These are phyloP conservation scores for Corniculantispora saksenae DNA, from an alignment of 2,329 filamentous ascomycete species.

Conservation along the genomic window DNA sequence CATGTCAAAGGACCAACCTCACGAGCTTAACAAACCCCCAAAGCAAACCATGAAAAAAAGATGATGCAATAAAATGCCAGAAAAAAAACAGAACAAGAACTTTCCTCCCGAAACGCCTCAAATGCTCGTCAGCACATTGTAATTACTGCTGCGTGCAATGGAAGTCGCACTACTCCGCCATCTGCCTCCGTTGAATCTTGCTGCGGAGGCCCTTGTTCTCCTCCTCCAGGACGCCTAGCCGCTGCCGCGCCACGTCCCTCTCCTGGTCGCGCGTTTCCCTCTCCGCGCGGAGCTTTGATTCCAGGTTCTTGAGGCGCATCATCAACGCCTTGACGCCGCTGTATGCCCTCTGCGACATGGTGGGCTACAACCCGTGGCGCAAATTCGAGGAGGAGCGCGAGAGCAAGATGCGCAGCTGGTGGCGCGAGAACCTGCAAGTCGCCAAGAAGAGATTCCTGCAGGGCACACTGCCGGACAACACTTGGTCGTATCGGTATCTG, in stretches of 20 bases:
- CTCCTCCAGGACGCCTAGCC: slow-evolving; percentile 72
- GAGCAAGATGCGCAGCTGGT: slow-evolving; percentile 46
- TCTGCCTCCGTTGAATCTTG: slow-evolving; percentile 18
- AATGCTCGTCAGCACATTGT: not conserved
- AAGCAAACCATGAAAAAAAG: not conserved
- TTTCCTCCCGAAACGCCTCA: not conserved
- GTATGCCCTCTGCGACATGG: slow-evolving; percentile 44
- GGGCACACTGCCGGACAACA: slow-evolving; percentile 45
- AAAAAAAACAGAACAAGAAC: not conserved
- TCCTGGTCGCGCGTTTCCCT: slow-evolving; percentile 84
- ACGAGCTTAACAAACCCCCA: not conserved
- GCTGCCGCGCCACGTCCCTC: slow-evolving; percentile 76
- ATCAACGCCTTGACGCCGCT: slow-evolving; percentile 57
- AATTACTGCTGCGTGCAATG: not conserved
- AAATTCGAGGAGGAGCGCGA: slow-evolving; percentile 46
- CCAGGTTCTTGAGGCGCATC: slow-evolving; percentile 80
- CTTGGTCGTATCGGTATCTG: slow-evolving; percentile 52
- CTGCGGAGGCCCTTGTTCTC: slow-evolving; percentile 72
- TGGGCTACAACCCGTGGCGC: slow-evolving; percentile 49
- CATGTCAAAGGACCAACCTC: not conserved
- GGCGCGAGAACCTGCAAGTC: slow-evolving; percentile 43
- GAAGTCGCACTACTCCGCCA: slow-evolving; percentile 15
- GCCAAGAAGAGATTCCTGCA: slow-evolving; percentile 43
- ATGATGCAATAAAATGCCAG: not conserved
- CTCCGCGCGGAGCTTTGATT: slow-evolving; percentile 86